Conservation (phyloP, 225 moss, liverwort and hornwort species). For the Asterella californica region DNA sequence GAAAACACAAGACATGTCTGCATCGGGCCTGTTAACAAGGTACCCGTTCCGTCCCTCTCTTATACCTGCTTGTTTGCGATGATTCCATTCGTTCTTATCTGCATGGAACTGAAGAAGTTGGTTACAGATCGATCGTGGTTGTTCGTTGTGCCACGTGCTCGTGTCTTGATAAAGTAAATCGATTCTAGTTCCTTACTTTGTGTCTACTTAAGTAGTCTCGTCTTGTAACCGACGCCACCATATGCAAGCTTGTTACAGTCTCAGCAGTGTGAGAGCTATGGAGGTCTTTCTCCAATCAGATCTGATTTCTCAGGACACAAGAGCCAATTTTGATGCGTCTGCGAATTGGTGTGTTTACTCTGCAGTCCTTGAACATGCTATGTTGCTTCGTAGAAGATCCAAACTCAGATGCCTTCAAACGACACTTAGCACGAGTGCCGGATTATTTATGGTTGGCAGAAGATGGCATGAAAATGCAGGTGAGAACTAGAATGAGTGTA, state of each 20-base stretch:
- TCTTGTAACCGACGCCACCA: background rate
- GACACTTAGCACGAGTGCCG: conserved; percentile 68
- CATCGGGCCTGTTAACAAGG: conserved; percentile 98
- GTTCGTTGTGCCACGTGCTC: background rate
- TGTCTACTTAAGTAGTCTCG: background rate
- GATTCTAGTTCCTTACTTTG: background rate
- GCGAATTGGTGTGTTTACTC: background rate
- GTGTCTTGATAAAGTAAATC: background rate
- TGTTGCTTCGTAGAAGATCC: conserved; percentile 88
- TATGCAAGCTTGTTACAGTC: background rate
- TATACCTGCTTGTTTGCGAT: background rate
- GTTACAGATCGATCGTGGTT: background rate
- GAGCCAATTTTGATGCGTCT: background rate
- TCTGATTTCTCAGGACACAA: background rate
- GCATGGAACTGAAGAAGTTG: background rate
- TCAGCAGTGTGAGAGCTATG: background rate
- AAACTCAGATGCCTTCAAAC: conserved; percentile 78
- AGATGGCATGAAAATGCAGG: conserved; percentile 99
- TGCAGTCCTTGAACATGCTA: conserved; percentile 81
- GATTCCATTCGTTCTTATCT: background rate
- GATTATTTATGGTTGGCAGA: conserved; percentile 98
- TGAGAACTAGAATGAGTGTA: conserved; percentile 18
- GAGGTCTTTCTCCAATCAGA: background rate
- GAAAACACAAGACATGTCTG: conserved; percentile 55
- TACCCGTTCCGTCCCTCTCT: conserved; percentile 17